Percentiles rank a stretch among this genome's conserved stretches.
phyloP scores from a whole-genome alignment of 2,329 filamentous ascomycete genomes.

The Fusarium papillatum region DNA sequence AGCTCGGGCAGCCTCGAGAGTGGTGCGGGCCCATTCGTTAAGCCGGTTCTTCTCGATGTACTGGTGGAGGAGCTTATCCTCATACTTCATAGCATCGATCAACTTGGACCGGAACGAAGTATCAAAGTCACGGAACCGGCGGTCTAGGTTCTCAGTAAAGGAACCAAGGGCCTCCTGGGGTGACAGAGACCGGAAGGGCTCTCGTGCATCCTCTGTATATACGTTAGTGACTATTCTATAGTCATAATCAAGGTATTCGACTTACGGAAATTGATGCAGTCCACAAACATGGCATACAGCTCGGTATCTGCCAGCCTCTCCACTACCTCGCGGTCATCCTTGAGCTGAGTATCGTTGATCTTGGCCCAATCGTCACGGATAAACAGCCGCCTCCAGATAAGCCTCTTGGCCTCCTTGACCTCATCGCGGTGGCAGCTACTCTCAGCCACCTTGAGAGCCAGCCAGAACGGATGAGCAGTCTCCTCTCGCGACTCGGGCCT shows the following conservation, averaged over 20 bases:
- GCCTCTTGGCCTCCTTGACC: slow-evolving; percentile 68
- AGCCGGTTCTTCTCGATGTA: slow-evolving; percentile 78
- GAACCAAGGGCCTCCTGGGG: slow-evolving; percentile 71
- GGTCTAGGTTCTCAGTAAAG: slow-evolving; percentile 71
- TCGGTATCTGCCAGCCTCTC: slow-evolving; percentile 74
- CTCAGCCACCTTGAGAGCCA: slow-evolving; percentile 75
- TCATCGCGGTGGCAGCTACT: slow-evolving; percentile 68
- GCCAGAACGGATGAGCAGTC: slow-evolving; percentile 79
- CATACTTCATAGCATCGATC: slow-evolving; percentile 77
- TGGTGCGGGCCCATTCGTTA: slow-evolving; percentile 72
- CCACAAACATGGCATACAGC: slow-evolving; percentile 75
- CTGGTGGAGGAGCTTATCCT: slow-evolving; percentile 75
- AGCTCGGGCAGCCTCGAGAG: slow-evolving; percentile 53
- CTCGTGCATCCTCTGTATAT: slow-evolving; percentile 55
- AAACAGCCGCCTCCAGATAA: slow-evolving; percentile 91
- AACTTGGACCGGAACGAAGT: slow-evolving; percentile 76
- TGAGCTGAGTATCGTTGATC: slow-evolving; percentile 83
- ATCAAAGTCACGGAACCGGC: slow-evolving; percentile 71
- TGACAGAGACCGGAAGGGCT: slow-evolving; percentile 59
- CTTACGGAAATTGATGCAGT: slow-evolving; percentile 76
- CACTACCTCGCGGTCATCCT: slow-evolving; percentile 78
- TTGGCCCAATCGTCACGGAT: slow-evolving; percentile 87
- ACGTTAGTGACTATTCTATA: slow-evolving; percentile 44
- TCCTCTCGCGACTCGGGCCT: slow-evolving; percentile 63
- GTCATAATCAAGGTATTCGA: slow-evolving; percentile 22